These are phyloP conservation scores for Achaetomiella virescens DNA, from an alignment of 495 filamentous ascomycete species.

Conservation along the genomic window DNA sequence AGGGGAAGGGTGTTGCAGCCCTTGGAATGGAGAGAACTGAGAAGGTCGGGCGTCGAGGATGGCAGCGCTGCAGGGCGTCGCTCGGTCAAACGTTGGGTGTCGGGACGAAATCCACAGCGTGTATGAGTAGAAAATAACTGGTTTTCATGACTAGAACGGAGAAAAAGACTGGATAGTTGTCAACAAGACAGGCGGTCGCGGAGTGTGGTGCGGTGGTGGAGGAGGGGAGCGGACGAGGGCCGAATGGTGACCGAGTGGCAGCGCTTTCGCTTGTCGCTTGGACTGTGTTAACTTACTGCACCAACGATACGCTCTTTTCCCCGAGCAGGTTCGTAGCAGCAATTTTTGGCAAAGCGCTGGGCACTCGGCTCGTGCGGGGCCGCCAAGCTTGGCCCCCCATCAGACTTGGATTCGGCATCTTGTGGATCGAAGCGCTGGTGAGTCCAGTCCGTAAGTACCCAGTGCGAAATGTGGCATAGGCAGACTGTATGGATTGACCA, in stretches of 20 bases:
- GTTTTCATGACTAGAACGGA: slow-evolving; percentile 21
- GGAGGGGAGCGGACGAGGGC: slow-evolving; percentile 11
- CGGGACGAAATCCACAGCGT: slow-evolving; percentile 17
- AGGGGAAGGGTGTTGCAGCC: neutral
- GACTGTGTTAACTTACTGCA: too few relatives aligned
- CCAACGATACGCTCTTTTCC: slow-evolving; percentile 22
- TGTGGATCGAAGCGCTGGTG: slow-evolving; percentile 1
- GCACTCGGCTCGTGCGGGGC: slow-evolving; percentile 18
- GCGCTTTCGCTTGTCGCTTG: slow-evolving; percentile 6
- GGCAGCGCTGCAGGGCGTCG: slow-evolving; percentile 4
- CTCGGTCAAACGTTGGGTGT: slow-evolving; percentile 17
- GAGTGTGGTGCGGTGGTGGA: slow-evolving; percentile 16
- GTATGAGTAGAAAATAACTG: slow-evolving; percentile 5
- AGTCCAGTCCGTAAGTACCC: neutral
- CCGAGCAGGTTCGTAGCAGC: slow-evolving; percentile 19
- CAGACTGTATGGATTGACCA: neutral
- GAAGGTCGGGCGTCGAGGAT: slow-evolving; percentile 1
- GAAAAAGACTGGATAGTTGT: neutral
- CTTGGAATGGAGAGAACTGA: neutral
- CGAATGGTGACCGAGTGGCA: slow-evolving; percentile 9
- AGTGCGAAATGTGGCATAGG: neutral
- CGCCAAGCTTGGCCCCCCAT: slow-evolving; percentile 8
- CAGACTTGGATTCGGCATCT: slow-evolving; percentile 12
- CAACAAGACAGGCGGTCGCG: slow-evolving; percentile 11
- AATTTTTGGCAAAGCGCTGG: slow-evolving; percentile 28